Evolutionary conservation across 2,329 filamentous ascomycete species (phyloP), one percentile per base, ranked within the genome.

Genomic region (Rutstroemia sp.): DNA sequence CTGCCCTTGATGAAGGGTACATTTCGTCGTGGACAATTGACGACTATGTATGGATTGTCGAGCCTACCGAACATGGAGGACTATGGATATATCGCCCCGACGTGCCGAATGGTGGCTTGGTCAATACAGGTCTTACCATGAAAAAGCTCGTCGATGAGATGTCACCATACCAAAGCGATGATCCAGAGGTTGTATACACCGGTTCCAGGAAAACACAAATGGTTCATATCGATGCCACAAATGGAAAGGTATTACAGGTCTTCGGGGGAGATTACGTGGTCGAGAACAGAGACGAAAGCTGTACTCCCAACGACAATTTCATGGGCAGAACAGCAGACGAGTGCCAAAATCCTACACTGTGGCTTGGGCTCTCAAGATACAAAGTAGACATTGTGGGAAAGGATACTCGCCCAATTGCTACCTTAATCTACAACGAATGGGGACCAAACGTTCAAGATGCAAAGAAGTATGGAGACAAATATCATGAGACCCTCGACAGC

Each of bases 341-440:
- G 64, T 96, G 92, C 68, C 84, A 87, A 9, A 84, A 81, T 45
- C 88, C 90, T 34, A 94, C 87, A 36, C 81, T 96, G 59, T 91
- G 88, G 0, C 78, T 96, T 1, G 91, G 90, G 27, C 83, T 89
- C 51, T 90, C 89, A 40, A 91, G 96, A 70, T 99, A 99, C 72
- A 92, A 83, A 5, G 86, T 99, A 58, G 84, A 81, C 56, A 95
- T 99, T 46, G 87, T 91, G 62, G 86, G 89, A 58, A 81, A 87
- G 63, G 85, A 83, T 3, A 86, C 87, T 1, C 82, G 86, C 58
- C 82, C 83, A 7, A 87, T 99, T 60, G 95, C 91, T 66, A 96
- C 89, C 0, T 82, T 99, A 63, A 92, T 84, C 62, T 99, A 95
- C 68, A 88, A 90, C 10, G 94, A 99, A 70, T 99, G 94, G 94